Base-by-base conservation (phyloP, 805 yeast species). In the Cephaloascus fragrans region DNA sequence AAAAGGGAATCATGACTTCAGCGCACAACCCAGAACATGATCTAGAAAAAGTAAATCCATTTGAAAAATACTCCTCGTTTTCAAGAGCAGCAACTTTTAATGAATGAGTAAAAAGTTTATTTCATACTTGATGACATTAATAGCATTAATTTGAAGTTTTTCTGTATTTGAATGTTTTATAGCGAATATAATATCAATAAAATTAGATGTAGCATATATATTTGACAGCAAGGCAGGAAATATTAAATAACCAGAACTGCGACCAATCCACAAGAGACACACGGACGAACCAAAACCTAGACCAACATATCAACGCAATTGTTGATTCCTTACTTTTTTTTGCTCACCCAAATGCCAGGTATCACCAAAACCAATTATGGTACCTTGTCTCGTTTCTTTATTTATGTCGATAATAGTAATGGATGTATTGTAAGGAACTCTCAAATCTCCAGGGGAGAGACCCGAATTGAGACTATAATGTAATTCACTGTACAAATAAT, bases 371-470 rank as follows among this genome's bases (percentile, higher is more conserved):
- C 53, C 51, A 42, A 64, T 63, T 15, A 81, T 75, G 0, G 54
- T 52, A 18, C 77, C 83, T 4, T 57, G 49, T 14, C 46, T 48
- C 2, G 57, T 55, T 4, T 47, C 47, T 39, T 64, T 70, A 32
- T 69, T 56, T 18, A 76, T 64, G 48, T 83, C 90, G 3, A 85
- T 64, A 4, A 79, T 67, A 0, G 89, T 77, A 4, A 85, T 69
- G 4, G 89, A 80, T 1, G 94, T 83, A 55, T 85, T 85, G 55
- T 69, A 82, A 0, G 90, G 93, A 31, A 80, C 80, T 45, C 59
- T 60, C 48, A 75, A 57, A 37, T 62, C 67, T 0, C 58, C 64
- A 3, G 58, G 58, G 1, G 58, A 52, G 37, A 74, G 57, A 1
- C 59, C 62, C 3, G 60, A 56, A 3, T 56, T 59, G 38, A 75